Evolutionary conservation across 2,329 filamentous ascomycete genomes (phyloP), one percentile per base, ranked within the genome.

Genomic region (Fusarium torreyae): DNA sequence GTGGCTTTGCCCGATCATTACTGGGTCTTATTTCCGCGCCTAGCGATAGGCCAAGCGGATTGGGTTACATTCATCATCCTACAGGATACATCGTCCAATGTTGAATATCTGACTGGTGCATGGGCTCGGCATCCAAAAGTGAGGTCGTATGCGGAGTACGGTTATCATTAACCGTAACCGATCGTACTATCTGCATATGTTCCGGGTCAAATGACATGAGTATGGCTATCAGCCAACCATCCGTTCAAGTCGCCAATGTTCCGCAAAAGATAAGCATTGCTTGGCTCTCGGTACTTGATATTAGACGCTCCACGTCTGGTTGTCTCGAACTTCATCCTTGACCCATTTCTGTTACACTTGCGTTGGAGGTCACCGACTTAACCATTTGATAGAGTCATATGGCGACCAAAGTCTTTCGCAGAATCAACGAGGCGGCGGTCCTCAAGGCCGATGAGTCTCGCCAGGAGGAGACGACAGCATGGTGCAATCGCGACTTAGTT

Each of bases 401-500:
- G 43, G 43, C 43, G 14, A 33, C 26, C 43, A 46, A 46, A 20
- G 26, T 14, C 14, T 9, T 46, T 15, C 43, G 26, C 24, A 70
- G 63, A 7, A 38, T 80, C 24, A 77, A 76, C 42, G 75, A 80
- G 39, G 77, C 72, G 15, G 65, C 78, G 20, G 75, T 75, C 33
- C 73, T 84, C 24, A 77, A 79, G 51, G 80, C 80, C 49, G 78
- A 84, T 57, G 77, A 79, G 44, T 69, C 74, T 15, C 78, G 77
- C 51, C 79, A 83, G 63, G 82, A 84, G 65, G 81, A 85, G 59
- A 84, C 83, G 0, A 80, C 83, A 51, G 76, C 79, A 31, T 87
- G 84, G 84, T 83, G 82, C 26, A 86, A 86, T 58, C 82, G 81
- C 69, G 80, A 80, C 43, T 70, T 81, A 31, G 77, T 79, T 14